Evolutionary conservation across 1,139 yeast species (phyloP).

Genomic region (Kazachstania sp.): DNA sequence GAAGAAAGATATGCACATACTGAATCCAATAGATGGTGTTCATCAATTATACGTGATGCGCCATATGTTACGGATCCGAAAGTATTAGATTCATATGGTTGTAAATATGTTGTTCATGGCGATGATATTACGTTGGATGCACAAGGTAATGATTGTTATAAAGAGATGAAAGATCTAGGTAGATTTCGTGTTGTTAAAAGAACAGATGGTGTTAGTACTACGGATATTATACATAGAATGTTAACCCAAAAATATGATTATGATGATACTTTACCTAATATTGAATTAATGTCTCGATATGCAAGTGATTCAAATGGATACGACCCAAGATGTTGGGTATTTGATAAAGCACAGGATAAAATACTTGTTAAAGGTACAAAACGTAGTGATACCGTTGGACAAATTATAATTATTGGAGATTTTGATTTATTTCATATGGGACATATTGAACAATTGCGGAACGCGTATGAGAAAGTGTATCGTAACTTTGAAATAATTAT

Average conservation of each 20-base stretch:
- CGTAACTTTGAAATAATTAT: slow-evolving; percentile 44
- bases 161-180: slow-evolving; percentile 74
- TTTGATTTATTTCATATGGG: slow-evolving; percentile 93
- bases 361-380: slow-evolving; percentile 27
- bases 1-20: slow-evolving; percentile 77
- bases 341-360: slow-evolving; percentile 14
- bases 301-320: slow-evolving; percentile 63
- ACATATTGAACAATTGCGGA: slow-evolving; percentile 52
- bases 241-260: slow-evolving; percentile 36
- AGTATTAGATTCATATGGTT: slow-evolving; percentile 64
- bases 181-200: slow-evolving; percentile 81
- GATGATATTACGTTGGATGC: slow-evolving; percentile 97
- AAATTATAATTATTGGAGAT: slow-evolving; percentile 51
- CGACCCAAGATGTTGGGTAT: slow-evolving; percentile 55
- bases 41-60: slow-evolving; percentile 62
- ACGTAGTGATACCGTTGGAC: neutral
- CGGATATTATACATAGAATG: slow-evolving; percentile 92
- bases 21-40: slow-evolving; percentile 85
- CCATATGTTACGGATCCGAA: slow-evolving; percentile 92
- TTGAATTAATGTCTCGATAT: slow-evolving; percentile 43
- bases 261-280: slow-evolving; percentile 8
- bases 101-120: slow-evolving; percentile 91
- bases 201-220: slow-evolving; percentile 89
- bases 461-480: slow-evolving; percentile 28
- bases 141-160: slow-evolving; percentile 87